Evolutionary conservation across 2,329 filamentous ascomycete genomes (phyloP).

Genomic region (Coniochaeta hoffmannii): DNA sequence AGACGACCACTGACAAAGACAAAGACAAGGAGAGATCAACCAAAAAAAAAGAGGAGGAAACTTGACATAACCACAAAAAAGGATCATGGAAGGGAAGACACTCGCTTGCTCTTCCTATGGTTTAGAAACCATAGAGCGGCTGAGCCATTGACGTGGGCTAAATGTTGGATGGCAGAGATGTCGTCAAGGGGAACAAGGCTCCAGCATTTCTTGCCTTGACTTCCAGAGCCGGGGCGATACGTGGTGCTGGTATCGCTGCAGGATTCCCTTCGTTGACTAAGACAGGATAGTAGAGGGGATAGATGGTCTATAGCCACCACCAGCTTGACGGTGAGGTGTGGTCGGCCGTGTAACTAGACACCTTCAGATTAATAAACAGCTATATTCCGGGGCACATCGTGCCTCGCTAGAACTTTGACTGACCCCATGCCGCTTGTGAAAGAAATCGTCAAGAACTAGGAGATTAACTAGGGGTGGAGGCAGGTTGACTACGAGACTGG

Average conservation of each 20-base stretch:
- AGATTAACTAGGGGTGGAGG: neutral
- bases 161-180: neutral
- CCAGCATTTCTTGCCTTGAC: neutral
- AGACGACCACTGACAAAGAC: neutral
- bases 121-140: neutral
- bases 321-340: neutral
- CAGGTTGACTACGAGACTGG: neutral
- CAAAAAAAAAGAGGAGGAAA: neutral
- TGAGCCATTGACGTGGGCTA: neutral
- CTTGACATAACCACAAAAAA: neutral
- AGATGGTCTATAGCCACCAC: neutral
- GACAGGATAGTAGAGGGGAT: neutral
- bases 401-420: neutral
- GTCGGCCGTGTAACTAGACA: neutral
- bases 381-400: neutral
- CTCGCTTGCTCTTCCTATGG: neutral
- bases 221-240: neutral
- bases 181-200: neutral
- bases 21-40: neutral
- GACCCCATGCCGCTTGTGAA: neutral
- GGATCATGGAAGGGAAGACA: neutral
- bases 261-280: neutral
- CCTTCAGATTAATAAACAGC: slow-evolving; percentile 1
- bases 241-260: neutral
- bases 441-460: too few species aligned